Evolutionary conservation across 176 grass and related monocot species (phyloP), one percentile per base, ranked within the genome.

Genomic region (Secale cereale): DNA sequence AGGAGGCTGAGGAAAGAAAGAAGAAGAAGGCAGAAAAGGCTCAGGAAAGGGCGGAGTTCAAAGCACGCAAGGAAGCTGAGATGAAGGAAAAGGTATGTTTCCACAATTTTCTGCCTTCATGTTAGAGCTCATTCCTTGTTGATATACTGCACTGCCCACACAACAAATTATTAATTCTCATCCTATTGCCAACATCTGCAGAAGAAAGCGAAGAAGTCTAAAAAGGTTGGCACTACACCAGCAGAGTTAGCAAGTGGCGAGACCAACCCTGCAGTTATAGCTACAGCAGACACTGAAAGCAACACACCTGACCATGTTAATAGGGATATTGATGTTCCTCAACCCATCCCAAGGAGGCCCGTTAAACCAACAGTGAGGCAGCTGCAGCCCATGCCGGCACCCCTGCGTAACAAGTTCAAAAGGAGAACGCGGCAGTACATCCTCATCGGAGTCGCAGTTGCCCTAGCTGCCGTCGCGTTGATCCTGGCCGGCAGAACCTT

Each of bases 1-100:
- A 92, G 79, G 91, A 95, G 52, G 96, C 96, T 56, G 96, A 91
- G 65, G 96, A 95, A 79, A 92, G 96, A 72, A 98, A 98, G 89
- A 98, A 69, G 40, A 52, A 70, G 68, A 91, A 92, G 83, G 81
- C 78, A 13, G 89, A 95, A 40, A 98, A 91, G 70, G 89, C 88
- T 19, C 86, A 88, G 64, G 91, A 88, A 71, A 81, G 96, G 84
- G 93, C 93, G 2, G 89, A 92, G 78, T 84, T 82, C 80, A 91
- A 83, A 80, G 93, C 91, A 78, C 84, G 50, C 48, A 95, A 91
- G 74, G 93, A 98, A 87, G 89, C 91, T 61, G 93, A 98, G 80
- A 65, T 81, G 5, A 94, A 78, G 29, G 91, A 98, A 25, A 88
- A 91, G 96, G 93, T 92, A 86, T 82, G 36, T 50, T 81, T 65